phyloP scores from a whole-genome alignment of 1,284 basidiomycete species.

The Ceraceosorus guamensis region DNA sequence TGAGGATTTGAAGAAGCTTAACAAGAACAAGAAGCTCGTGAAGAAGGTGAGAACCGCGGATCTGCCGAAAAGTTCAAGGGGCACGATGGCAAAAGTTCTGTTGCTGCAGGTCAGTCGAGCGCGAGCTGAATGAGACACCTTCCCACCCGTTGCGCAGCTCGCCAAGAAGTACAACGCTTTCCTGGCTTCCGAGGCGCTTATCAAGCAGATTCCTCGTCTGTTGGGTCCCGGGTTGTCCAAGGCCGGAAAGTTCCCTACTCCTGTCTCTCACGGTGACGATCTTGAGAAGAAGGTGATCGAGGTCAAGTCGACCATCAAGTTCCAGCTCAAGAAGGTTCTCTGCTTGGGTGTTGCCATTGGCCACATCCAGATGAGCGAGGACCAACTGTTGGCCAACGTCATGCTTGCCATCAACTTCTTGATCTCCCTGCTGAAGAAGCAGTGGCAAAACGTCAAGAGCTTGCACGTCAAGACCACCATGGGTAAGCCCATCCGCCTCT shows the following conservation, averaged over 20 bases:
- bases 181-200: constrained; percentile 91
- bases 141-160: constrained; percentile 56
- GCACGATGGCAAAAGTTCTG: background rate
- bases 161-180: constrained; percentile 99
- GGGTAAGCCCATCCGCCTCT: constrained; percentile 94
- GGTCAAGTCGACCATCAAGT: constrained; percentile 86
- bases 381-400: constrained; percentile 92
- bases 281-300: constrained; percentile 84
- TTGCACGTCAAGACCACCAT: constrained; percentile 98
- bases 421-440: constrained; percentile 98
- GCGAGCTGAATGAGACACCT: background rate
- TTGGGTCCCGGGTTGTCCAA: constrained; percentile 99
- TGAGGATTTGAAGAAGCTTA: constrained; percentile 98
- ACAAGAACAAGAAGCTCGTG: constrained; percentile 99
- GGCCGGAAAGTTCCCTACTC: constrained; percentile 98
- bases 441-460: constrained; percentile 99
- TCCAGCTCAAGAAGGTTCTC: constrained; percentile 80
- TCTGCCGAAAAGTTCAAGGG: background rate
- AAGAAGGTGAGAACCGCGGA: constrained; percentile 58
- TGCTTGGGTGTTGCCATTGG: constrained; percentile 98
- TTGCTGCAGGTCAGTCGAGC: background rate
- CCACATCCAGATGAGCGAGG: constrained; percentile 94
- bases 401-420: constrained; percentile 99
- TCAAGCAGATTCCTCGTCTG: constrained; percentile 99
- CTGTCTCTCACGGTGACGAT: constrained; percentile 84